A percentile compares a stretch with the other conserved stretches of the same genome.
Conservation (phyloP, 2,329 filamentous ascomycete genomes). For the Penicillium thymicola region DNA sequence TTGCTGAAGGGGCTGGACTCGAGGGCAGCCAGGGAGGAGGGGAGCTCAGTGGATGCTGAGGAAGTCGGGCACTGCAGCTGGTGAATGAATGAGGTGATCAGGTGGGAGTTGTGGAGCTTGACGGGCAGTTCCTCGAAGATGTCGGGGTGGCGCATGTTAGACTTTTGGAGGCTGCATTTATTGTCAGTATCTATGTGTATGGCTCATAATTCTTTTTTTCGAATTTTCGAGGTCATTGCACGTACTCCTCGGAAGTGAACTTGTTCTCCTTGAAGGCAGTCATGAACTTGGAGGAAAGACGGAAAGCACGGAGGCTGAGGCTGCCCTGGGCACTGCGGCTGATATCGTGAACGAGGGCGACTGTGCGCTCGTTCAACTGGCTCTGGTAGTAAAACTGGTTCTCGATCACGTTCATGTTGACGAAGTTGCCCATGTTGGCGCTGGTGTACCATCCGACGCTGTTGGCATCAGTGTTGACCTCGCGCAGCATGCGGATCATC, state of each 20-base stretch:
- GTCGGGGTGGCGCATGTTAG: constrained; percentile 88
- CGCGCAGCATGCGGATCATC: constrained; percentile 94
- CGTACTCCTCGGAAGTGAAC: constrained; percentile 92
- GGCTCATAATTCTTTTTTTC: neutral
- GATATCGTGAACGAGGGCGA: constrained; percentile 91
- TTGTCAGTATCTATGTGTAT: constrained; percentile 15
- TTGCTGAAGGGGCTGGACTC: constrained; percentile 60
- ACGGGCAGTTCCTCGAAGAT: constrained; percentile 89
- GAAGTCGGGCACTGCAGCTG: constrained; percentile 72
- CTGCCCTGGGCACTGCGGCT: constrained; percentile 91
- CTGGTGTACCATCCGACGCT: constrained; percentile 98
- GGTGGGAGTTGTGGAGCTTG: constrained; percentile 91
- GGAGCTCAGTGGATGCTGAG: constrained; percentile 67
- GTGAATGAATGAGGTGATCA: constrained; percentile 91
- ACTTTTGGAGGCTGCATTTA: constrained; percentile 77
- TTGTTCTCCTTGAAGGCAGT: constrained; percentile 92
- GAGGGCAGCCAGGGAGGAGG: constrained; percentile 75
- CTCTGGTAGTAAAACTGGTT: constrained; percentile 98
- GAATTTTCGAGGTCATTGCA: constrained; percentile 1
- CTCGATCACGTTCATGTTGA: constrained; percentile 93
- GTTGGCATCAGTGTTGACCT: constrained; percentile 98
- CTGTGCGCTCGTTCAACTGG: constrained; percentile 77
- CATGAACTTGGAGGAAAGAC: constrained; percentile 84
- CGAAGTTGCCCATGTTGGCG: constrained; percentile 97
- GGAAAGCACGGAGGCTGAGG: constrained; percentile 85